phyloP scores from a whole-genome alignment of 371 early-diverging fungal species.

The Polyrhizophydium stewartii region DNA sequence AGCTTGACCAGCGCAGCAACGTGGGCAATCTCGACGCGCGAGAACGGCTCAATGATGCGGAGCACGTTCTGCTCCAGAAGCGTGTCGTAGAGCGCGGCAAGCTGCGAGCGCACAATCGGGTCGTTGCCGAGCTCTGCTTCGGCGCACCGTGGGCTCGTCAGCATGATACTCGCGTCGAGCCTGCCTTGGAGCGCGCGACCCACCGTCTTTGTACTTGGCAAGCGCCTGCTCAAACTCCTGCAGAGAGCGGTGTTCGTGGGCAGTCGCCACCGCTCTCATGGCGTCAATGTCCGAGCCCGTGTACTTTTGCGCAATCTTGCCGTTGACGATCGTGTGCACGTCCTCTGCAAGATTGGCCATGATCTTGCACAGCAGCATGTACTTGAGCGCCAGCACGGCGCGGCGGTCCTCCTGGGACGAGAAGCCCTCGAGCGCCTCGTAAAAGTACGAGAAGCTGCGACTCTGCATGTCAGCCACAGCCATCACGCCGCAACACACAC shows the following conservation, averaged over 20 bases:
- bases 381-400: conserved; percentile 87
- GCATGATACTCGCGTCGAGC: too few relatives aligned
- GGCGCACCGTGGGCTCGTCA: too few relatives aligned
- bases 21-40: conserved; percentile 93
- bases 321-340: conserved; percentile 77
- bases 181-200: conserved; percentile 1
- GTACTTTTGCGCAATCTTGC: conserved; percentile 76
- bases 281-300: conserved; percentile 75
- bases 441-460: conserved; percentile 83
- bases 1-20: conserved; percentile 90
- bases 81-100: conserved; percentile 93
- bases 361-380: conserved; percentile 96
- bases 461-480: not conserved
- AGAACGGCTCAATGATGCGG: conserved; percentile 98
- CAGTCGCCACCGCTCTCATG: conserved; percentile 90
- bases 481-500: not conserved
- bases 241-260: conserved; percentile 90
- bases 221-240: conserved; percentile 90
- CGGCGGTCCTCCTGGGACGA: conserved; percentile 81
- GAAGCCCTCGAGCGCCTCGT: conserved; percentile 94
- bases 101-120: conserved; percentile 86
- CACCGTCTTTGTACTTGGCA: conserved; percentile 75
- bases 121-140: conserved; percentile 86
- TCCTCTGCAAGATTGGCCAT: conserved; percentile 93
- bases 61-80: conserved; percentile 94